Evolutionary conservation across 2,329 filamentous ascomycete genomes (phyloP).

Genomic region (Clonostachys chloroleuca): DNA sequence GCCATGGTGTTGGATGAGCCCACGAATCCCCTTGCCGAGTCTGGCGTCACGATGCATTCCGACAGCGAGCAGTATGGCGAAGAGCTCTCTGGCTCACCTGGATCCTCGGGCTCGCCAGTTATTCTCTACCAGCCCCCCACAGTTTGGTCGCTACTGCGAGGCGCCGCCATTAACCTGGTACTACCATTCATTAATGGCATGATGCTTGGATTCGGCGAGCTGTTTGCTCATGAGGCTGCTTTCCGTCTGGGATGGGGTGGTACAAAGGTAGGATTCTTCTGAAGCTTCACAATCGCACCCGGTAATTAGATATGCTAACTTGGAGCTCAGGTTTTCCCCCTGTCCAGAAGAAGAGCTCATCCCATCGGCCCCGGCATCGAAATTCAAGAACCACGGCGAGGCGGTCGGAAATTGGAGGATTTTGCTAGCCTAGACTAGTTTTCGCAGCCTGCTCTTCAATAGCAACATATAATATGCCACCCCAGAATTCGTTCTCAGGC

Average conservation of each 20-base stretch:
- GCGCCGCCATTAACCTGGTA: conserved; percentile 92
- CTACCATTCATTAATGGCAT: conserved; percentile 95
- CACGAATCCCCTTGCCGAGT: conserved; percentile 59
- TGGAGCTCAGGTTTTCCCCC: conserved; percentile 46
- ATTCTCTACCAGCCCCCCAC: conserved; percentile 89
- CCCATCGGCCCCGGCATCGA: conserved; percentile 80
- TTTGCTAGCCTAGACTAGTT: conserved; percentile 63
- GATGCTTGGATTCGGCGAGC: conserved; percentile 96
- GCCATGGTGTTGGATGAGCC: conserved; percentile 50
- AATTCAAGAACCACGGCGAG: conserved; percentile 62
- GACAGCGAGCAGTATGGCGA: conserved; percentile 80
- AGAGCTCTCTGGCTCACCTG: conserved; percentile 55
- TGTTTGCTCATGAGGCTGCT: conserved; percentile 94
- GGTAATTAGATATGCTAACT: background rate
- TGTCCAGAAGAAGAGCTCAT: conserved; percentile 56
- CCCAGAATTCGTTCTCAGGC: too few species aligned
- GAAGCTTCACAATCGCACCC: background rate
- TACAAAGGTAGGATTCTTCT: conserved; percentile 67
- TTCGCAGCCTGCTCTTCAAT: background rate
- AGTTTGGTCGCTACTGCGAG: conserved; percentile 77
- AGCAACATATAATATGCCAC: background rate
- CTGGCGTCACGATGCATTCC: conserved; percentile 72
- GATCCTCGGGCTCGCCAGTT: conserved; percentile 62
- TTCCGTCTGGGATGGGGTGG: conserved; percentile 90
- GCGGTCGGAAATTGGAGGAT: conserved; percentile 56